Evolutionary conservation across 768 basidiomycete genomes (phyloP), one percentile per base, ranked within the genome.

Genomic region (Lentinula sp.): DNA sequence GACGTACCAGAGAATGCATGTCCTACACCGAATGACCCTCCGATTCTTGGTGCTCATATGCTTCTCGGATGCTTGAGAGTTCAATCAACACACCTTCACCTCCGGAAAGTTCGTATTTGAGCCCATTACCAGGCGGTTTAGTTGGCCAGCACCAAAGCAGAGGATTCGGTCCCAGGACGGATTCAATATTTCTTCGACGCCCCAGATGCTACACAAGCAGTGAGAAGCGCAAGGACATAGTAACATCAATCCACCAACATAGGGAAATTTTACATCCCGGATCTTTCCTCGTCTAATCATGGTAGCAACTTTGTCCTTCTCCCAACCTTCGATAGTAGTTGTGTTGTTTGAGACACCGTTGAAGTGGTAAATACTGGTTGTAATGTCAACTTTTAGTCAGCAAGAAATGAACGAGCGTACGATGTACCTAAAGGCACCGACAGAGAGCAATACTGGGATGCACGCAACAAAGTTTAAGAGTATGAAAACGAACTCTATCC

Each of bases 281-380:
- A 98, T 88, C 72, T 90, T 92, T 5, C 95, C 96, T 61, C 88
- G 78, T 18, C 90, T 84, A 55, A 92, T 85, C 66, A 99, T 81
- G 0, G 85, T 90, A 4, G 94, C 89, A 1, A 86, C 93, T 73
- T 90, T 95, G 69, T 98, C 95, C 74, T 98, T 98, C 73, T 99
- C 97, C 92, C 93, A 96, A 0, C 90, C 86, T 75, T 99, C 97
- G 54, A 99, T 98, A 0, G 97, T 98, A 0, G 96, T 99, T 2
- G 88, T 85, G 72, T 99, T 99, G 9, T 81, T 81, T 6, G 82
- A 66, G 32, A 98, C 71, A 54, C 82, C 79, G 68, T 87, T 90
- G 64, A 95, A 85, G 65, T 98, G 97, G 69, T 95, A 98, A 20
- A 98, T 60, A 57, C 93, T 94, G 66, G 7, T 50, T 43, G 56